phyloP scores from a whole-genome alignment of 768 basidiomycete species.

The Lactifluus pinguis region DNA sequence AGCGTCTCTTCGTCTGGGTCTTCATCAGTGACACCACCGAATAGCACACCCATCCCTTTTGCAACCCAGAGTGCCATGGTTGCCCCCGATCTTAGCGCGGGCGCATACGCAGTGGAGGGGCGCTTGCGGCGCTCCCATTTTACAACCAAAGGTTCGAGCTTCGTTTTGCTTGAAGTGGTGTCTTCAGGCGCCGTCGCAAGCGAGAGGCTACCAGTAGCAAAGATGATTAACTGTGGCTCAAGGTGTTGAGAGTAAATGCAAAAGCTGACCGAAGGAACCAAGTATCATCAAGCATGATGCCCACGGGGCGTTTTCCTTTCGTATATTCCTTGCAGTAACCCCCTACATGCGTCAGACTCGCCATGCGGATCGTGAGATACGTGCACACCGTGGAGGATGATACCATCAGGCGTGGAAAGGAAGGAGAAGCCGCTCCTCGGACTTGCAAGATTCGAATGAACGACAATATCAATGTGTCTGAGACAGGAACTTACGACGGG shows the following conservation, averaged over 20 bases:
- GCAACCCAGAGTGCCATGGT: conserved; percentile 78
- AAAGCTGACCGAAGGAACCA: conserved; percentile 68
- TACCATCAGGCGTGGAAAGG: conserved; percentile 65
- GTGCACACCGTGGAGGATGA: conserved; percentile 61
- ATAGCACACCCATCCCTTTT: conserved; percentile 65
- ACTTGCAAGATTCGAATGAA: conserved; percentile 28
- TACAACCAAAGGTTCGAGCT: conserved; percentile 39
- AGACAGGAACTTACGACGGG: conserved; percentile 53
- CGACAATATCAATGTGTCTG: neutral
- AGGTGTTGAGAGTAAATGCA: neutral
- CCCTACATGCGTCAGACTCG: conserved; percentile 33
- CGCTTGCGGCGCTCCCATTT: conserved; percentile 87
- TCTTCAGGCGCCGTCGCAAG: conserved; percentile 14
- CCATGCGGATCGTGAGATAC: neutral
- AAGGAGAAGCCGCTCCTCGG: conserved; percentile 82
- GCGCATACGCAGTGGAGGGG: conserved; percentile 59
- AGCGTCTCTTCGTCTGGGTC: conserved; percentile 77
- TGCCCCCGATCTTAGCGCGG: conserved; percentile 66
- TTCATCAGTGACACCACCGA: conserved; percentile 85
- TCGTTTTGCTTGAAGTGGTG: conserved; percentile 28
- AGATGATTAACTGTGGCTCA: neutral
- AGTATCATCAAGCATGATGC: conserved; percentile 84
- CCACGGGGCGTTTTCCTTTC: conserved; percentile 78
- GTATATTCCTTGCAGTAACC: conserved; percentile 88
- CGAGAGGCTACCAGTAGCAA: neutral